Evolutionary conservation across 2,329 filamentous ascomycete genomes (phyloP).

Genomic region (Arthrinium puccinioides): DNA sequence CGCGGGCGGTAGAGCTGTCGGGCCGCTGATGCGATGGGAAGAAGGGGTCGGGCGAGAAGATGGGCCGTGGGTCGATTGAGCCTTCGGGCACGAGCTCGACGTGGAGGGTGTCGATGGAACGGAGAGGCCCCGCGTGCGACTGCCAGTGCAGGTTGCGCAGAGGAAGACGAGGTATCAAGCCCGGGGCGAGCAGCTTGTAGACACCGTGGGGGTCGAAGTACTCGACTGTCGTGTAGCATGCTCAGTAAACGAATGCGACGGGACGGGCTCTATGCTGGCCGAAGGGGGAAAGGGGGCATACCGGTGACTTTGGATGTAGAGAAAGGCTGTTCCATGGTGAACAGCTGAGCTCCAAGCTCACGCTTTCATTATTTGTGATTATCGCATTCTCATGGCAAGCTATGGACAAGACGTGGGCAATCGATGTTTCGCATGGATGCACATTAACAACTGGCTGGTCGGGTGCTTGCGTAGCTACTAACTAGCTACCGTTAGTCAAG

Average conservation of each 20-base stretch:
- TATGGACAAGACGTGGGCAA: no score
- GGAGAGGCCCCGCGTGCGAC: conserved; percentile 80
- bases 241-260: conserved; percentile 3
- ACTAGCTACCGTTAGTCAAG: no score
- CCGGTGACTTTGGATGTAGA: conserved; percentile 74
- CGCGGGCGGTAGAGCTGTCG: conserved; percentile 25
- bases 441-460: no score
- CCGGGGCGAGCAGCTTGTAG: conserved; percentile 72
- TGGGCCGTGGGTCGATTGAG: conserved; percentile 33
- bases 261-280: background rate
- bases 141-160: conserved; percentile 95
- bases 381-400: no score
- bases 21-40: conserved; percentile 23
- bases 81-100: conserved; percentile 72
- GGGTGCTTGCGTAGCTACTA: no score
- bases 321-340: conserved; percentile 57
- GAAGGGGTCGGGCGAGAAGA: conserved; percentile 26
- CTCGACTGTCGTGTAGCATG: conserved; percentile 61
- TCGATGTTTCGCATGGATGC: no score
- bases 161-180: conserved; percentile 72
- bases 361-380: conserved; percentile 25
- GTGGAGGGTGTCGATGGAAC: conserved; percentile 89
- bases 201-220: conserved; percentile 91
- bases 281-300: conserved; percentile 25
- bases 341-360: conserved; percentile 20